phyloP scores from a whole-genome alignment of 495 filamentous ascomycete genomes.

The Letharia columbiana region DNA sequence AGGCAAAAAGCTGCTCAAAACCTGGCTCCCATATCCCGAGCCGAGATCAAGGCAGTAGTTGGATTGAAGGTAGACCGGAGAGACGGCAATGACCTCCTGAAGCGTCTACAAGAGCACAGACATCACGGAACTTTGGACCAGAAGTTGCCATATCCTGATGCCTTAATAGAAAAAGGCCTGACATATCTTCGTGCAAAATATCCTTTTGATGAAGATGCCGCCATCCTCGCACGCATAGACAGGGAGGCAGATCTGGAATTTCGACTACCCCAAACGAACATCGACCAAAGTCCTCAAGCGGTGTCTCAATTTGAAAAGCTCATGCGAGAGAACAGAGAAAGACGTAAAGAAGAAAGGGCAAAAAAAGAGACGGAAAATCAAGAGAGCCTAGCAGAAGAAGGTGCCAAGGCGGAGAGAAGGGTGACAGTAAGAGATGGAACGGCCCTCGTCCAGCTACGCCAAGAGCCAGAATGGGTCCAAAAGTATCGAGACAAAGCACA shows the following conservation, averaged over 20 bases:
- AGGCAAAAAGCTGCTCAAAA: slow-evolving; percentile 21
- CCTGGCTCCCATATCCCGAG: slow-evolving; percentile 32
- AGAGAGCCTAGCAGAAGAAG: slow-evolving; percentile 36
- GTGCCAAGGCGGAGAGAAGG: not conserved
- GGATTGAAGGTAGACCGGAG: slow-evolving; percentile 40
- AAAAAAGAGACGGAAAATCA: slow-evolving; percentile 35
- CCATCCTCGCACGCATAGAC: slow-evolving; percentile 54
- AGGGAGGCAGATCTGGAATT: slow-evolving; percentile 41
- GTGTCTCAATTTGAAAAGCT: slow-evolving; percentile 43
- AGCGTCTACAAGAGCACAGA: slow-evolving; percentile 64
- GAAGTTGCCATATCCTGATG: slow-evolving; percentile 35
- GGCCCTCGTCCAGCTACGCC: slow-evolving; percentile 31
- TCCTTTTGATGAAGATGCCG: slow-evolving; percentile 67
- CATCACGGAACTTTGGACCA: slow-evolving; percentile 65
- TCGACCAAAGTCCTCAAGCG: slow-evolving; percentile 35
- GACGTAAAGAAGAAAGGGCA: slow-evolving; percentile 35
- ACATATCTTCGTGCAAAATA: slow-evolving; percentile 59
- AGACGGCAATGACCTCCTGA: slow-evolving; percentile 56
- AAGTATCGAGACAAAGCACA: slow-evolving; percentile 36
- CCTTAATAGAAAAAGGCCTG: slow-evolving; percentile 43
- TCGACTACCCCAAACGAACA: slow-evolving; percentile 36
- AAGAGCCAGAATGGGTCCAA: slow-evolving; percentile 36
- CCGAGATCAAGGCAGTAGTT: slow-evolving; percentile 57
- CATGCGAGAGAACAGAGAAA: slow-evolving; percentile 40
- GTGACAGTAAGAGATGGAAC: slow-evolving; percentile 5